Conservation (phyloP, 441 rosid species). For the Adansonia rubrostipa region DNA sequence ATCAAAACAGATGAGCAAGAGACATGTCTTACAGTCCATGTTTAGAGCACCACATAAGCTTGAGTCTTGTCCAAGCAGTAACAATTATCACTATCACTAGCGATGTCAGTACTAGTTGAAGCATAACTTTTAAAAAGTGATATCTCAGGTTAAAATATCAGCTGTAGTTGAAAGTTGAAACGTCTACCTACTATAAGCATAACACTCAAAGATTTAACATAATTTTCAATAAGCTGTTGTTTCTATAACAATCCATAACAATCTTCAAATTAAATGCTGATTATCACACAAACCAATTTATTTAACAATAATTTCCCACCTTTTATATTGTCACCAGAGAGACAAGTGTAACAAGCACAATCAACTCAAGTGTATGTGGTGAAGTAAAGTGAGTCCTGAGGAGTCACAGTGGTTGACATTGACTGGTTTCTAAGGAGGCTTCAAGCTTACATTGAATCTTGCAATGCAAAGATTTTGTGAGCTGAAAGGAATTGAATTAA, state of each 20-base stretch:
- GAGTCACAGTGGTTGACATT: neutral
- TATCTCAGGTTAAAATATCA: neutral
- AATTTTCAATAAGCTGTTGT: neutral
- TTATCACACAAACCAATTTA: neutral
- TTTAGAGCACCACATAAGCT: too few species aligned
- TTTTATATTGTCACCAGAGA: neutral
- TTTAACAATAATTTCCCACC: neutral
- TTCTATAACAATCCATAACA: neutral
- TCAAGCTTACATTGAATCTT: neutral
- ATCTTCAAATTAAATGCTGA: neutral
- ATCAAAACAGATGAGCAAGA: neutral
- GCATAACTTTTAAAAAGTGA: neutral
- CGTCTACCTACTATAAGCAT: neutral
- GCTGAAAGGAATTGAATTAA: too few species aligned
- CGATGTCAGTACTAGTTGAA: neutral
- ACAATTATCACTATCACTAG: neutral
- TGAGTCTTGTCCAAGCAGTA: neutral
- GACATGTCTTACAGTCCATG: neutral
- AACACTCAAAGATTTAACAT: neutral
- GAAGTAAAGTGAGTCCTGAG: neutral
- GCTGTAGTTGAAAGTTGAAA: neutral
- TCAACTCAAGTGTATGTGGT: neutral
- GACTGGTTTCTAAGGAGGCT: neutral
- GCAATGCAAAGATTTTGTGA: neutral
- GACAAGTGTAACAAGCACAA: neutral